Evolutionary conservation across 2,329 filamentous ascomycete species (phyloP).

Genomic region (Achaetomium macrosporum): DNA sequence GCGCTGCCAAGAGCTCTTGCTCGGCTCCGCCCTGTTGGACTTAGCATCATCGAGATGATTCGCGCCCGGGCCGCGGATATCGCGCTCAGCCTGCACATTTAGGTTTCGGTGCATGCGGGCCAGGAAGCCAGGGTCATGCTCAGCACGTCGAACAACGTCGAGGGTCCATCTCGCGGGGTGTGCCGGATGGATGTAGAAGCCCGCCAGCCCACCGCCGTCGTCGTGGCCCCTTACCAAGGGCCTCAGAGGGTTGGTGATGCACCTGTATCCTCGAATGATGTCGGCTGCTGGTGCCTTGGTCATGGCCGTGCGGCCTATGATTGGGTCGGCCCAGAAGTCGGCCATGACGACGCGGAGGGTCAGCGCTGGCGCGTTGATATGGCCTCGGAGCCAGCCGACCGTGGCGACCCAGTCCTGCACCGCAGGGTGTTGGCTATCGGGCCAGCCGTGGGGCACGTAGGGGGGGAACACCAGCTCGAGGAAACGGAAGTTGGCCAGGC

Average conservation of each 20-base stretch:
- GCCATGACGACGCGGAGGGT: conserved; percentile 6
- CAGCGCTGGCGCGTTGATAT: conserved; percentile 5
- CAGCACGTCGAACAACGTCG: no score
- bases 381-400: not conserved
- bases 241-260: not conserved
- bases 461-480: no score
- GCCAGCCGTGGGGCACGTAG: no score
- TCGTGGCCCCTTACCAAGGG: not conserved
- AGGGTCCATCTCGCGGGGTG: not conserved
- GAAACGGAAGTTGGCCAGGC: no score
- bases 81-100: no score
- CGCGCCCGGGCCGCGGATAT: no score
- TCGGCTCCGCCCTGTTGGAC: no score
- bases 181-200: not conserved
- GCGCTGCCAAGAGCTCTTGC: no score
- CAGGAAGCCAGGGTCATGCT: no score
- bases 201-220: no score
- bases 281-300: not conserved
- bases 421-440: not conserved
- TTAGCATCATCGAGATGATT: no score
- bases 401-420: conserved; percentile 5
- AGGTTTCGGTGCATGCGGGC: no score
- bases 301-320: not conserved
- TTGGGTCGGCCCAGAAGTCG: not conserved
- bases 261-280: not conserved